A percentile compares a stretch with the other conserved stretches of the same genome.
phyloP scores from a whole-genome alignment of 257 asterid genomes.

The Nicotiana obtusifolia region DNA sequence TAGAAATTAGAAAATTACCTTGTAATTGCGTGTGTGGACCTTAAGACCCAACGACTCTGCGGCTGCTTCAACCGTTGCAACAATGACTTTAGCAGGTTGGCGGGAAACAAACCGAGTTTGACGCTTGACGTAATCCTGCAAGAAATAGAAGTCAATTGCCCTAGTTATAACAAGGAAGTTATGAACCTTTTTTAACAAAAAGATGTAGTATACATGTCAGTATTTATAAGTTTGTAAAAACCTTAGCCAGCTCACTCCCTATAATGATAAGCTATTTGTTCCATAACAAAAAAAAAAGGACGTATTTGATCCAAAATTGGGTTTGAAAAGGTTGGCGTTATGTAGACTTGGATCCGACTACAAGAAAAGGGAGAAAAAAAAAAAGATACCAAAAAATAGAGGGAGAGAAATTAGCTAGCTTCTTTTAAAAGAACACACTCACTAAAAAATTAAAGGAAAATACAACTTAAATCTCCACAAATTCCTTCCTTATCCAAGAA shows the following conservation, averaged over 20 bases:
- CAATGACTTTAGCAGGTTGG: conserved; percentile 66
- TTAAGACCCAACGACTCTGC: conserved; percentile 78
- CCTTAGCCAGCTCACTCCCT: not conserved
- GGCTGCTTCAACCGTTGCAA: conserved; percentile 67
- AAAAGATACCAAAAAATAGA: not conserved
- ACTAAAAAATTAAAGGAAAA: not conserved
- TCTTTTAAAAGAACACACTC: not conserved
- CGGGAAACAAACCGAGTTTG: conserved; percentile 98
- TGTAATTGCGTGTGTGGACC: conserved; percentile 73
- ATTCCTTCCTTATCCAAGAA: not conserved
- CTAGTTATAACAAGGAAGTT: not conserved
- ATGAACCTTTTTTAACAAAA: not conserved
- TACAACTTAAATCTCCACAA: not conserved
- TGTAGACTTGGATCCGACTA: not conserved
- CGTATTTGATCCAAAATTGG: not conserved
- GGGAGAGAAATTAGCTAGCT: not conserved
- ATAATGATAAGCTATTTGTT: not conserved
- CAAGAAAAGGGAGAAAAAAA: not conserved
- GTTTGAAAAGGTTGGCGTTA: not conserved
- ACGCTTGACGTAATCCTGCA: conserved; percentile 72
- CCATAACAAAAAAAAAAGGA: not conserved
- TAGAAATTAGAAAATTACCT: conserved; percentile 33
- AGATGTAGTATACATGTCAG: not conserved
- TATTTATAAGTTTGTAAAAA: not conserved
- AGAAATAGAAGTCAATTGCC: not conserved